Conservation (phyloP, 2,329 filamentous ascomycete genomes). For the Neophaeococcomyces aloes region DNA sequence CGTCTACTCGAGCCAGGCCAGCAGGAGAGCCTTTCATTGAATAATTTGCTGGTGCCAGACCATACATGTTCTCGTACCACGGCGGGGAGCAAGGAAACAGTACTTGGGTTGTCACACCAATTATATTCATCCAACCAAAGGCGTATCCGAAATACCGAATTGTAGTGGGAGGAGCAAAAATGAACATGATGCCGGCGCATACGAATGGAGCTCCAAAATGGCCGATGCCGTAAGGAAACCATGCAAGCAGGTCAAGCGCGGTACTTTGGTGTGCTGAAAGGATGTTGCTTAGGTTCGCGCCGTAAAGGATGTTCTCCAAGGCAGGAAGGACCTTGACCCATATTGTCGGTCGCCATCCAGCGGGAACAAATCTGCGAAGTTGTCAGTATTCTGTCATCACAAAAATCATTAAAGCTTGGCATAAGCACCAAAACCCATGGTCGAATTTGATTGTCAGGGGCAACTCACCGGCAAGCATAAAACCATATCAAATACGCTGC, state of each 20-base stretch:
- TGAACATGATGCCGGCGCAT: constrained; percentile 67
- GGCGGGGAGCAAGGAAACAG: constrained; percentile 88
- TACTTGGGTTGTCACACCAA: constrained; percentile 78
- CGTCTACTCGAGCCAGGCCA: constrained; percentile 77
- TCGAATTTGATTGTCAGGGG: not conserved
- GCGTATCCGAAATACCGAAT: constrained; percentile 73
- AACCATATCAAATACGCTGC: constrained; percentile 84
- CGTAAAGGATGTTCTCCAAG: constrained; percentile 91
- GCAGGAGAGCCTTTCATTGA: constrained; percentile 82
- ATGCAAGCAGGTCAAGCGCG: constrained; percentile 75
- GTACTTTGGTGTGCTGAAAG: constrained; percentile 80
- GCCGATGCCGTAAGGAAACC: constrained; percentile 84
- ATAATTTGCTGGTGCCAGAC: constrained; percentile 82
- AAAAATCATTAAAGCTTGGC: not conserved
- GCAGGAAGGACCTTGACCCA: constrained; percentile 92
- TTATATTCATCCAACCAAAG: constrained; percentile 87
- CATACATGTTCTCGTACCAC: constrained; percentile 93
- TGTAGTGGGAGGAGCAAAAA: constrained; percentile 78
- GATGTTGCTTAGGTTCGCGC: constrained; percentile 91
- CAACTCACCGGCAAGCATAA: constrained; percentile 77
- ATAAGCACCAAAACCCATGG: not conserved
- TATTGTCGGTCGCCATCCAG: constrained; percentile 80
- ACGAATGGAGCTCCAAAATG: constrained; percentile 82
- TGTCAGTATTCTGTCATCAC: constrained; percentile 8
- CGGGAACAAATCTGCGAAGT: constrained; percentile 65